Evolutionary conservation across 352 stramenopile species (phyloP).

Genomic region (Stramenopiles sp.): DNA sequence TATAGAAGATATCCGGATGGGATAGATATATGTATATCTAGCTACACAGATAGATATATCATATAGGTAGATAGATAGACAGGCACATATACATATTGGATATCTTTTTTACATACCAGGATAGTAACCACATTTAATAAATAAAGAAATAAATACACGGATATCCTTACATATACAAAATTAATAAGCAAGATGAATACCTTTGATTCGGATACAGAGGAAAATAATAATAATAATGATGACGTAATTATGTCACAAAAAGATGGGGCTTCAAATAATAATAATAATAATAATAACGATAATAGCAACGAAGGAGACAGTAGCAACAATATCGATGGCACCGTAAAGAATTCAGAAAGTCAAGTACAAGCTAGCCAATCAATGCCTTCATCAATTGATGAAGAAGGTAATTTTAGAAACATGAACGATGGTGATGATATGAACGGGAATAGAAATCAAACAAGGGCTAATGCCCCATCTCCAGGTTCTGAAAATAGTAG

Average conservation of each 20-base stretch:
- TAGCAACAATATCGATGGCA: background rate
- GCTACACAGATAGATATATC: background rate
- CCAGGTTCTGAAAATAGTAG: background rate
- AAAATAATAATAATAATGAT: background rate
- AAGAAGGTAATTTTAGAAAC: background rate
- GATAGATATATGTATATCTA: background rate
- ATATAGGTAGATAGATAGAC: background rate
- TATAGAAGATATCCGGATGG: too few species aligned
- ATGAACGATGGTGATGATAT: too few species aligned
- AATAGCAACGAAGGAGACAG: background rate
- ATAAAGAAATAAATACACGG: background rate
- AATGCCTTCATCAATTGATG: background rate
- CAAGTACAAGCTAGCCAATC: background rate
- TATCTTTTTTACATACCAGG: background rate
- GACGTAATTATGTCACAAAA: background rate
- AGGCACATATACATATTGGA: background rate
- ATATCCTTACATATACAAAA: background rate
- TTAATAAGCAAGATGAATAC: background rate
- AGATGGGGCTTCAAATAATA: background rate
- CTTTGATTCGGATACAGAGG: background rate
- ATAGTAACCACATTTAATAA: background rate
- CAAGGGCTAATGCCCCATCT: background rate
- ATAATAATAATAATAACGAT: background rate
- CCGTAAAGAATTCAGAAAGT: background rate
- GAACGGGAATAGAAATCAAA: too few species aligned